These are phyloP conservation scores for Hyaloperonospora arabidopsidis DNA, from an alignment of 352 stramenopile species.

Conservation along the genomic window DNA sequence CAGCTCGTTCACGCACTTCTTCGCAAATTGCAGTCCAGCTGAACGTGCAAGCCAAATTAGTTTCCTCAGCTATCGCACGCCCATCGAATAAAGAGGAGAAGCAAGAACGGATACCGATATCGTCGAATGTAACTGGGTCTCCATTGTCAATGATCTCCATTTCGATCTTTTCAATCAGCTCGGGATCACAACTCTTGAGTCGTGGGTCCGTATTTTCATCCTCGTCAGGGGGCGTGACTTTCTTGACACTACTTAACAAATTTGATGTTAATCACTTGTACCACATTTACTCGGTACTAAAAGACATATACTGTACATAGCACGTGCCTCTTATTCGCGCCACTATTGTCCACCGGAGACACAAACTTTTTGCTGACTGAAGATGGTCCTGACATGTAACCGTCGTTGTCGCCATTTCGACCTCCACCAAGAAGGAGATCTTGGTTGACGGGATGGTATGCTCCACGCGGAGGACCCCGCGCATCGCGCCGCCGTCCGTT, in stretches of 20 bases:
- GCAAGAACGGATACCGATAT: slow-evolving; percentile 81
- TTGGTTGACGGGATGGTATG: slow-evolving; percentile 74
- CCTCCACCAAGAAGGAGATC: slow-evolving; percentile 49
- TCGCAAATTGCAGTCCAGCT: slow-evolving; percentile 95
- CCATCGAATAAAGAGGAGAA: neutral
- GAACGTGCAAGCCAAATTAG: slow-evolving; percentile 1
- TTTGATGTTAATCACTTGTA: neutral
- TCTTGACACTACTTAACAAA: slow-evolving; percentile 15
- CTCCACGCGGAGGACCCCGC: slow-evolving; percentile 30
- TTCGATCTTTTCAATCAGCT: slow-evolving; percentile 94
- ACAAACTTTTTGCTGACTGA: slow-evolving; percentile 71
- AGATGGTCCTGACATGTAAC: slow-evolving; percentile 25
- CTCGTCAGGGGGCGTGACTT: slow-evolving; percentile 16
- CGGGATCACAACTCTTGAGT: slow-evolving; percentile 90
- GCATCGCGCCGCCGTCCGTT: slow-evolving; percentile 18
- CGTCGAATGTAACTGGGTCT: slow-evolving; percentile 92
- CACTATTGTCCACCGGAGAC: slow-evolving; percentile 36
- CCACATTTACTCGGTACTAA: neutral
- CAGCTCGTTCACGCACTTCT: slow-evolving; percentile 96
- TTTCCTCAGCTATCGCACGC: neutral
- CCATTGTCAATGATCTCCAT: slow-evolving; percentile 95
- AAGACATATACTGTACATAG: neutral
- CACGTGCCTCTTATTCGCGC: slow-evolving; percentile 13
- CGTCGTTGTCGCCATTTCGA: slow-evolving; percentile 15
- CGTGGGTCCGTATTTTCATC: slow-evolving; percentile 90